These are phyloP conservation scores for Hordeum marinum DNA, from an alignment of 176 grass and related monocot species.

Conservation along the genomic window DNA sequence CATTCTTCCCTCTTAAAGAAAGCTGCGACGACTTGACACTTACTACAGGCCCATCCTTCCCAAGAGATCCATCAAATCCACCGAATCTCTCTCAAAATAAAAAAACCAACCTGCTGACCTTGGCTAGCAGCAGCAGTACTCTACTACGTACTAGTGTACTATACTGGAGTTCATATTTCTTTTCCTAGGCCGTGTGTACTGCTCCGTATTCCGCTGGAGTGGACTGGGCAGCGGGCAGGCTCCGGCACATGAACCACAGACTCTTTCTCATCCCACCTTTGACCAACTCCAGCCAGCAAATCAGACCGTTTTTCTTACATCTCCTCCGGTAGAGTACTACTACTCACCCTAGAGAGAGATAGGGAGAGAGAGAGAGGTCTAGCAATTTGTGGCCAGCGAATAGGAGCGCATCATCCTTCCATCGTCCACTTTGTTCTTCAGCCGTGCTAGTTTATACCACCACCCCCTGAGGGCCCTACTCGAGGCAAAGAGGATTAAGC, in stretches of 20 bases:
- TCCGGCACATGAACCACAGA: conserved; percentile 24
- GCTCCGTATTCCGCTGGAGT: conserved; percentile 31
- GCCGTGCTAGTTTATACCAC: neutral
- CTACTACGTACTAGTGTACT: too few relatives aligned
- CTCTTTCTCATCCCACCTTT: conserved; percentile 11
- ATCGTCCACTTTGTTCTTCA: neutral
- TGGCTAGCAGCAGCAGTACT: neutral
- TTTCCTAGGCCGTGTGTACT: conserved; percentile 12
- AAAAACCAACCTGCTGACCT: neutral
- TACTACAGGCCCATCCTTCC: conserved; percentile 14
- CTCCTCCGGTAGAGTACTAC: neutral
- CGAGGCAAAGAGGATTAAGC: conserved; percentile 32
- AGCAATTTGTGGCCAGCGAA: neutral
- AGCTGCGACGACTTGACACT: neutral
- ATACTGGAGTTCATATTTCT: neutral
- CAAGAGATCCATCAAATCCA: conserved; percentile 33
- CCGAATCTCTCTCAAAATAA: conserved; percentile 27
- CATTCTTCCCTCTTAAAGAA: neutral
- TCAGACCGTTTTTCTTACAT: neutral
- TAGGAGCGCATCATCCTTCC: conserved; percentile 18
- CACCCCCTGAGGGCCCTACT: conserved; percentile 17
- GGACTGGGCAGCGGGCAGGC: neutral
- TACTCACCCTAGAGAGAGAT: neutral
- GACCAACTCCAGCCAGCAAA: neutral
- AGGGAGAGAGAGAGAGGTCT: neutral